phyloP scores from a whole-genome alignment of 2,329 filamentous ascomycete species.

The Phoma sp. region DNA sequence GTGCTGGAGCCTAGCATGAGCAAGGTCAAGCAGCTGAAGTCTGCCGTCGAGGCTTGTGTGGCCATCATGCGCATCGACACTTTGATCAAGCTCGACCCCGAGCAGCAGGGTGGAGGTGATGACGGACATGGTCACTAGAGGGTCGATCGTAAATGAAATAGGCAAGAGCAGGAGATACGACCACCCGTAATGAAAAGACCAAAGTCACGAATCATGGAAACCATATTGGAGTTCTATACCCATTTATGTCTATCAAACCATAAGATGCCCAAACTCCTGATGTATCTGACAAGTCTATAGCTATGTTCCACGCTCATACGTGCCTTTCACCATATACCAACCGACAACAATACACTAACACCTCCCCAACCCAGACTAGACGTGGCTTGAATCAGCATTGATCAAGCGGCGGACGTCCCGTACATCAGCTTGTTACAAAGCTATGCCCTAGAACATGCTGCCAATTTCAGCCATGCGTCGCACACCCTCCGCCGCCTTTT shows the following conservation, averaged over 20 bases:
- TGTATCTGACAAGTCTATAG: background rate
- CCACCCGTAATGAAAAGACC: conserved; percentile 19
- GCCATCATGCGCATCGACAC: conserved; percentile 99
- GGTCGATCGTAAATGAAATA: conserved; percentile 6
- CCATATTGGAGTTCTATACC: conserved; percentile 17
- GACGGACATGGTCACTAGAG: conserved; percentile 82
- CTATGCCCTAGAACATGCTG: too few relatives aligned
- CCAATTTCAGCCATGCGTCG: too few relatives aligned
- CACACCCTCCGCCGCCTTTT: too few relatives aligned
- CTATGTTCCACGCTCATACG: background rate
- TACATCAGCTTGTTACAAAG: too few relatives aligned
- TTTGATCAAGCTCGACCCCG: conserved; percentile 95
- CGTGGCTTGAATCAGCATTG: too few relatives aligned
- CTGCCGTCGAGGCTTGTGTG: conserved; percentile 96
- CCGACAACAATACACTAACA: too few relatives aligned
- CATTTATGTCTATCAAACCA: conserved; percentile 6
- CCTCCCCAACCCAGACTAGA: too few relatives aligned
- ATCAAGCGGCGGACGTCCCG: too few relatives aligned
- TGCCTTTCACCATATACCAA: background rate
- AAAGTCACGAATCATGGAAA: conserved; percentile 18
- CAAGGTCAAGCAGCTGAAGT: conserved; percentile 98
- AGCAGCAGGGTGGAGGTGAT: conserved; percentile 75
- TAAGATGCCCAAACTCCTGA: background rate
- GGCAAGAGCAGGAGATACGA: conserved; percentile 15
- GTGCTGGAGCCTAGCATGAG: conserved; percentile 97